Base-by-base conservation (phyloP, 2,329 filamentous ascomycete genomes). In the Stylonectria norvegica region DNA sequence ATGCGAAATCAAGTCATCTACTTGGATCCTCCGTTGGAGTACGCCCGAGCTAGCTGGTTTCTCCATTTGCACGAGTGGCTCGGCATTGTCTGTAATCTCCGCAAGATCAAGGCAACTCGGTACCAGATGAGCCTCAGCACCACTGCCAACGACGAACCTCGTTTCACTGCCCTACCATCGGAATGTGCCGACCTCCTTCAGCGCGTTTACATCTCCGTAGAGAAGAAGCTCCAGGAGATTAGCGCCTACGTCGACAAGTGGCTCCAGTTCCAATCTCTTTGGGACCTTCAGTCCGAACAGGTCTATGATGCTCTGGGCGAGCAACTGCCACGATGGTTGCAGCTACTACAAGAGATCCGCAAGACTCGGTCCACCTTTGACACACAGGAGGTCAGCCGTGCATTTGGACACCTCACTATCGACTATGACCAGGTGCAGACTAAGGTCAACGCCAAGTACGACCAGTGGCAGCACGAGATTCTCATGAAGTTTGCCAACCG, bases 1-100 rank as follows among this genome's bases (percentile, higher is more conserved):
- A 98, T 98, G 89, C 86, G 88, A 20, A 97, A 97, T 56, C 93
- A 98, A 64, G 86, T 96, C 51, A 95, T 99, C 52, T 95, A 95
- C 59, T 78, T 98, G 18, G 93, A 96, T 38, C 94, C 93, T 4
- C 93, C 93, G 5, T 73, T 97, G 36, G 89, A 95, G 61, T 93
- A 84, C 61, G 90, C 93, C 12, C 81, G 90, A 51, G 90, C 91
- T 10, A 91, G 85, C 60, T 99, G 94, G 93, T 87, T 95, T 59
- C 75, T 85, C 14, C 90, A 96, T 53, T 75, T 99, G 28, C 90
- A 97, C 55, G 80, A 89, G 22, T 98, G 93, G 93, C 78, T 98
- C 23, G 90, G 88, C 27, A 78, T 94, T 43, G 85, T 95, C 31
- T 97, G 93, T 69, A 91, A 93, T 55, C 75, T 97, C 30, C 86